Evolutionary conservation across 768 basidiomycete genomes (phyloP), one percentile per base, ranked within the genome.

Genomic region (Amyloporia xantha): DNA sequence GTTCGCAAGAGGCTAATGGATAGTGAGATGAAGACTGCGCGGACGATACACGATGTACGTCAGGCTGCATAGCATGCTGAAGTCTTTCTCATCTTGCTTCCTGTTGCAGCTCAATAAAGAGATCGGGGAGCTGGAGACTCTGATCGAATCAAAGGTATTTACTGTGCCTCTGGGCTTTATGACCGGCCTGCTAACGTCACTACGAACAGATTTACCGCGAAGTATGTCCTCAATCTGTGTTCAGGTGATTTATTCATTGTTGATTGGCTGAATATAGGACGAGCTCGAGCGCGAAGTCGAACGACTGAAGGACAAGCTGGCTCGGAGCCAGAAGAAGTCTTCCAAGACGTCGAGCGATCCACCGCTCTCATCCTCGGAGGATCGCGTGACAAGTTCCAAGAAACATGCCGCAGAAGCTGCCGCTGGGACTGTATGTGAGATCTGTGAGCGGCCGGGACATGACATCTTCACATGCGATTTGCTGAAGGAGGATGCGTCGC

Each of bases 121-220:
- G 69, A 86, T 98, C 44, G 81, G 84, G 47, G 93, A 97, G 62
- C 75, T 97, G 17, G 95, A 98, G 66, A 77, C 84, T 33, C 73
- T 99, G 36, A 83, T 97, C n/a, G 95, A 99, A 63, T 78, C 89
- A 47, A 97, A 96, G 80, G 91, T 90, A 52, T 61, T 48, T 66
- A 17, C 19, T 13, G 1, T 40, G 12, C 15, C 38, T 36, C 15
- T 20, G 20, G 12, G 17, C 25, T 9, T 26, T 37, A n/a, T n/a
- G n/a, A n/a, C n/a, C n/a, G n/a, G n/a, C n/a, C n/a, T n/a, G n/a
- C n/a, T n/a, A n/a, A n/a, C n/a, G n/a, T n/a, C n/a, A n/a, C n/a
- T n/a, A n/a, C n/a, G n/a, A n/a, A n/a, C 52, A 91, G 88, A 92
- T 93, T 54, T 91, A 92, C 62, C 82, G 84, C 36, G 91, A 92